Percentiles rank a stretch among this genome's conserved stretches.
These are phyloP conservation scores for Jasminum sambac DNA, from an alignment of 257 asterid species.

Conservation along the genomic window DNA sequence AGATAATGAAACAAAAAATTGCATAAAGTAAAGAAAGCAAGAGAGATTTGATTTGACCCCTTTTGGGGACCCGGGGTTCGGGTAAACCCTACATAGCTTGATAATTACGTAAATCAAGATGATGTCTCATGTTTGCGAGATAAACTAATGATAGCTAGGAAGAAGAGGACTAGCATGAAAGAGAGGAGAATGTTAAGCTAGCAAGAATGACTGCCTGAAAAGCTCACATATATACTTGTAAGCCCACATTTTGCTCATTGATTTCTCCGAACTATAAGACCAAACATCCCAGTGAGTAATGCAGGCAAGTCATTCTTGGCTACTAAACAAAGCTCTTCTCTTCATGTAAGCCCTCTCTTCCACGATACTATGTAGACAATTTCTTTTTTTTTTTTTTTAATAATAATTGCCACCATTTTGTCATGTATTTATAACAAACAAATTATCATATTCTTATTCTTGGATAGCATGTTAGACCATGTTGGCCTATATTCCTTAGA, in stretches of 20 bases:
- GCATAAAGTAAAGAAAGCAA: too few species aligned
- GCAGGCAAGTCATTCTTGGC: conserved; percentile 24
- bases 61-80: too few species aligned
- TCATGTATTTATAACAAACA: not conserved
- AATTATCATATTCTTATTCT: not conserved
- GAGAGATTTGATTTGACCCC: too few species aligned
- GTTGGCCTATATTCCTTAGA: not conserved
- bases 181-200: conserved; percentile 20
- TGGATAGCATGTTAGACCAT: not conserved
- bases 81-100: too few species aligned
- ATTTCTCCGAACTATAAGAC: too few species aligned
- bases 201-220: conserved; percentile 25
- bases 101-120: too few species aligned
- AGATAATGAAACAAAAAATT: too few species aligned
- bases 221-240: not conserved
- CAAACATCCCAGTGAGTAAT: not conserved
- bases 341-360: conserved; percentile 1
- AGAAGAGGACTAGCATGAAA: conserved; percentile 25
- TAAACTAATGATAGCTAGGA: not conserved
- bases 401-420: not conserved
- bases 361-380: not conserved
- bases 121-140: too few species aligned
- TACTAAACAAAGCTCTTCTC: not conserved
- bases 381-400: too few species aligned
- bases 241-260: too few species aligned